Evolutionary conservation across 1,284 basidiomycete genomes (phyloP), one percentile per base, ranked within the genome.

Genomic region (Pterula multifida): DNA sequence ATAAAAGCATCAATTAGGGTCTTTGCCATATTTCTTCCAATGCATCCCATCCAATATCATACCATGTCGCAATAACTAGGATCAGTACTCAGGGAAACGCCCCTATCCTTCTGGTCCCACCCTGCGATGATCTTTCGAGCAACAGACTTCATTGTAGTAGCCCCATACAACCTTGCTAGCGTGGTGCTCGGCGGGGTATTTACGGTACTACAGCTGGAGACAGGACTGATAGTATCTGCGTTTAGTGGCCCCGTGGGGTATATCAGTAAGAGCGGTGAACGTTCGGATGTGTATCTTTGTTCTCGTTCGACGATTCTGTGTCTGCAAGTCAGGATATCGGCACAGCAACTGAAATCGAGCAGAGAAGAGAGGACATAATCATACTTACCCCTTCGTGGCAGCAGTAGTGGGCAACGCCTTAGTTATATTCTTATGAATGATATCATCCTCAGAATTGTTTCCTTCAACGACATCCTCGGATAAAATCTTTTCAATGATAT

Each of bases 381-480:
- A n/a, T n/a, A 65, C 72, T 36, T 25, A 85, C 84, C 86, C 86
- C 60, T 82, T 75, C 90, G 93, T 92, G 49, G 91, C 73, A 6
- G 80, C 75, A 6, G 84, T 76, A 4, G 81, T 88, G 9, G 83
- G 85, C 54, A 77, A 67, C 23, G 90, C 73, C 57, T 76, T 82
- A 0, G 85, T 86, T 15, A 71, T 70, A 48, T 73, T 73, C 63
- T 91, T 91, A 45, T 78, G 81, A 50, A 81, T 79, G 60, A 92
- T 94, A 58, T 91, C 89, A 56, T 88, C 81, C 58, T 86, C 92
- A 19, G 81, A 74, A 66, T 95, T 90, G 2, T 90, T 93, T 65
- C 94, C 90, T 60, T 94, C 90, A 35, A 93, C 81, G 49, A 90
- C 90, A 65, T 93, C 90, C 64, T 87, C 88, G 0, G 83, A 81